A percentile compares a stretch with the other conserved stretches of the same genome.
Conservation (phyloP, 345 rosid species). For the Psidium friedrichsthalianum region DNA sequence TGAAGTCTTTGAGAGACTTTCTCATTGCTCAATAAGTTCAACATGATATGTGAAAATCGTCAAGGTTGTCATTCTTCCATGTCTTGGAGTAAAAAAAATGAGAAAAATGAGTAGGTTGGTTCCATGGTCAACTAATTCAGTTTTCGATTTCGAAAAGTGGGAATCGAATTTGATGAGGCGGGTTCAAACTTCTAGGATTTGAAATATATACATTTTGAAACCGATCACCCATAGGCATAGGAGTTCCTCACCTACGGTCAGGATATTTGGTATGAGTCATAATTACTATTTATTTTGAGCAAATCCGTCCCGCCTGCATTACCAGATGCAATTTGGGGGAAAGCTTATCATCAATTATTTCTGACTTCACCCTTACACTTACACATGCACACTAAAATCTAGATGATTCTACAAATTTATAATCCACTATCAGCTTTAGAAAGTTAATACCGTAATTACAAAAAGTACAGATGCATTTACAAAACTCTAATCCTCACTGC, state of each 20-base stretch:
- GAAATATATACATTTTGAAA: too few relatives aligned
- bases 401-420: not conserved
- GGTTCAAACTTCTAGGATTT: too few relatives aligned
- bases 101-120: too few relatives aligned
- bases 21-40: too few relatives aligned
- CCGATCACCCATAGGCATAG: too few relatives aligned
- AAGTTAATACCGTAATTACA: not conserved
- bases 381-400: not conserved
- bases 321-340: not conserved
- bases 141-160: too few relatives aligned
- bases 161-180: too few relatives aligned
- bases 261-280: not conserved
- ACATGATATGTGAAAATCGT: too few relatives aligned
- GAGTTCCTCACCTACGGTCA: rapidly evolving
- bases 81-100: too few relatives aligned
- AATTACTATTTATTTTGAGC: not conserved
- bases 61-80: too few relatives aligned
- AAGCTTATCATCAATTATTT: not conserved
- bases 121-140: too few relatives aligned
- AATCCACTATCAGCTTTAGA: not conserved
- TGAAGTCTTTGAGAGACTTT: too few relatives aligned
- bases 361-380: not conserved
- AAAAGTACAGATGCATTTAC: not conserved
- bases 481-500: not conserved
- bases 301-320: not conserved